Conservation (phyloP, 202 grass and related monocot species). For the Saccharum hybrid region DNA sequence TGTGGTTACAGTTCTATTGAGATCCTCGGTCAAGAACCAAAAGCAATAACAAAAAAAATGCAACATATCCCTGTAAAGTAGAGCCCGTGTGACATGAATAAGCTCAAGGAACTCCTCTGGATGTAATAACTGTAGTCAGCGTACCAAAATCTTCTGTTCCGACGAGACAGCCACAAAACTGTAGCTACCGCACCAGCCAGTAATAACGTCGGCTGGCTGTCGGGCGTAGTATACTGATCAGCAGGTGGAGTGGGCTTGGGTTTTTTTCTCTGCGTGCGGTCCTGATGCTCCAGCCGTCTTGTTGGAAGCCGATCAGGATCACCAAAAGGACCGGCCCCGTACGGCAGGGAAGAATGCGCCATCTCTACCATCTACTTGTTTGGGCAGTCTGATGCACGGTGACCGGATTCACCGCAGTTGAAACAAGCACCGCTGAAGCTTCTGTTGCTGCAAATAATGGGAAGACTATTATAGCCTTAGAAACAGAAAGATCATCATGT, state of each 20-base stretch:
- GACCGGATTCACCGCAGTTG: slow-evolving; percentile 76
- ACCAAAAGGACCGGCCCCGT: background rate
- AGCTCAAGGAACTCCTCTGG: slow-evolving; percentile 21
- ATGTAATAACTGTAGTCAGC: slow-evolving; percentile 27
- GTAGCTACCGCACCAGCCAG: slow-evolving; percentile 5
- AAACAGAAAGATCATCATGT: slow-evolving; percentile 11
- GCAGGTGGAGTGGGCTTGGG: background rate
- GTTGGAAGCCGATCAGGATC: slow-evolving; percentile 27
- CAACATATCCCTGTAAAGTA: background rate
- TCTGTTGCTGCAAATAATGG: slow-evolving; percentile 48
- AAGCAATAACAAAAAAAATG: no score
- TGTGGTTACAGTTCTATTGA: slow-evolving; percentile 24
- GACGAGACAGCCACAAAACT: slow-evolving; percentile 22
- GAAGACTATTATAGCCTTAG: slow-evolving; percentile 15
- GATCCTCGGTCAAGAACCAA: background rate
- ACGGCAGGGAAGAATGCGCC: slow-evolving; percentile 28
- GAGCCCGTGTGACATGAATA: slow-evolving; percentile 9
- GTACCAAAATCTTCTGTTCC: slow-evolving; percentile 39
- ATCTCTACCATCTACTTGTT: slow-evolving; percentile 65
- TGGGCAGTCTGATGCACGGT: slow-evolving; percentile 92
- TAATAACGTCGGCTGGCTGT: background rate
- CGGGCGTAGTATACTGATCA: slow-evolving; percentile 14
- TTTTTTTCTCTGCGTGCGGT: slow-evolving; percentile 4
- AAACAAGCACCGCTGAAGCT: slow-evolving; percentile 86
- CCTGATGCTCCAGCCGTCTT: slow-evolving; percentile 35